Evolutionary conservation across 768 basidiomycete genomes (phyloP).

Genomic region (Boletus sp.): DNA sequence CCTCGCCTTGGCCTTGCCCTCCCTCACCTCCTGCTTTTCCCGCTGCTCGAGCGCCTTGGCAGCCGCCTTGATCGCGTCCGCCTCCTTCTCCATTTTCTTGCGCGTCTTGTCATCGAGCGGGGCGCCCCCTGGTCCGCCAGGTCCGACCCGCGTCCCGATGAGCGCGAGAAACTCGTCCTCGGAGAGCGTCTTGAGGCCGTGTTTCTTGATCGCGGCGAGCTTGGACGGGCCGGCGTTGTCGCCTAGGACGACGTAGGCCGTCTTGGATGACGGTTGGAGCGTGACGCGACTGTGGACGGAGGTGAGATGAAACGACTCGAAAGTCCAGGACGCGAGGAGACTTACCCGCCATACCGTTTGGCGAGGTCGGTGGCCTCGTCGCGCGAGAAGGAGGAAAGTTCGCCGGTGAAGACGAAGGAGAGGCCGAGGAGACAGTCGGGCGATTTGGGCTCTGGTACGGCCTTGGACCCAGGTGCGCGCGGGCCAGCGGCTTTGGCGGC

Average conservation of each 20-base stretch:
- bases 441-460: conserved; percentile 65
- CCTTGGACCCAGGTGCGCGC: conserved; percentile 53
- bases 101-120: conserved; percentile 73
- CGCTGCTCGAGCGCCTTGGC: conserved; percentile 78
- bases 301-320: background rate
- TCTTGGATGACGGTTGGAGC: conserved; percentile 84
- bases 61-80: conserved; percentile 65
- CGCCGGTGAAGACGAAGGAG: conserved; percentile 94
- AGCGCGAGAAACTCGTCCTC: conserved; percentile 88
- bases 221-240: conserved; percentile 87
- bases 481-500: conserved; percentile 66
- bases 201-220: conserved; percentile 81
- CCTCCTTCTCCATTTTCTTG: conserved; percentile 80
- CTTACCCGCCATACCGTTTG: conserved; percentile 91
- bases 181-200: conserved; percentile 67
- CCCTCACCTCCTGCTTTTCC: conserved; percentile 55
- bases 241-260: conserved; percentile 86
- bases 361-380: conserved; percentile 86
- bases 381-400: conserved; percentile 80
- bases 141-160: conserved; percentile 68
- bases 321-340: conserved; percentile 4
- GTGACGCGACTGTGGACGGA: conserved; percentile 69
- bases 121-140: conserved; percentile 33
- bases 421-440: conserved; percentile 85
- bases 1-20: conserved; percentile 6